Conservation (phyloP, 2,329 filamentous ascomycete species). For the Sporothrix brasiliensis region DNA sequence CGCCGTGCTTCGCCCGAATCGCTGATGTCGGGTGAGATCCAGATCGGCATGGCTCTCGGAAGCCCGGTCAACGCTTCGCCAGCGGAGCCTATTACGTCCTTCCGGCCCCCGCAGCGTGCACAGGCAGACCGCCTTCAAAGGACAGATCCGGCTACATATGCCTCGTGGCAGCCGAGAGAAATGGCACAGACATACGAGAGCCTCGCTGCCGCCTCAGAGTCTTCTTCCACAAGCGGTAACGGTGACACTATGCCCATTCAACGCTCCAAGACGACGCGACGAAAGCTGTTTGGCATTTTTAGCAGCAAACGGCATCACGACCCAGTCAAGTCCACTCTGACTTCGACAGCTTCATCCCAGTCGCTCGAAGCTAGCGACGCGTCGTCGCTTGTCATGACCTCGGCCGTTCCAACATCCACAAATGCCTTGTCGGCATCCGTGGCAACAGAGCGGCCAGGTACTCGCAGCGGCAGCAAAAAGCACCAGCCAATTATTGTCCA, state of each 20-base stretch:
- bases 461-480: conserved; percentile 48
- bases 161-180: conserved; percentile 5
- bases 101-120: conserved; percentile 28
- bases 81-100: conserved; percentile 21
- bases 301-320: conserved; percentile 49
- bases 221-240: not conserved
- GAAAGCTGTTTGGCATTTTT: conserved; percentile 62
- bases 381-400: conserved; percentile 34
- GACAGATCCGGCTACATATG: conserved; percentile 29
- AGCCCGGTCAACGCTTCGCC: conserved; percentile 60
- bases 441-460: conserved; percentile 35
- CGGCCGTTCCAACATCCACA: conserved; percentile 24
- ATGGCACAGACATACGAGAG: not conserved
- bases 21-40: conserved; percentile 49
- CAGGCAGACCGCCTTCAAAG: conserved; percentile 22
- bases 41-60: conserved; percentile 74
- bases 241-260: conserved; percentile 36
- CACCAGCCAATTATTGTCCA: conserved; percentile 50
- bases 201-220: not conserved
- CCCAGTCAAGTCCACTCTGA: conserved; percentile 25
- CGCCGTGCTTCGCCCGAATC: conserved; percentile 51
- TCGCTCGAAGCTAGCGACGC: conserved; percentile 35
- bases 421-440: not conserved
- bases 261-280: conserved; percentile 58
- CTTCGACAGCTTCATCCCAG: not conserved